Evolutionary conservation across 352 stramenopile genomes (phyloP), one percentile per base, ranked within the genome.

Genomic region (Phytophthora sp.): DNA sequence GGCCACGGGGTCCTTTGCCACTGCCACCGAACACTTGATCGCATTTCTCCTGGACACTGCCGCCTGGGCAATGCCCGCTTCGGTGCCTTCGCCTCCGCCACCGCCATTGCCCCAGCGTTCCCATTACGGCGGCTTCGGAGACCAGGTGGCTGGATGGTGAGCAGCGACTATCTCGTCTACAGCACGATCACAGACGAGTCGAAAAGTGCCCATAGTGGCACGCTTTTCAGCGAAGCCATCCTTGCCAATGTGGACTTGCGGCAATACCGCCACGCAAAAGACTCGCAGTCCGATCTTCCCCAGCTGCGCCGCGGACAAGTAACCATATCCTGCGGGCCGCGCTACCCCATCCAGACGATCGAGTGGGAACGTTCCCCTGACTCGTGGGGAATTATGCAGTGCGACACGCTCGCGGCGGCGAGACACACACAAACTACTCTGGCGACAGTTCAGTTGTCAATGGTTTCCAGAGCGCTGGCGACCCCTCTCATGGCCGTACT

Each of bases 381-480:
- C 27, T 48, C 52, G 44, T 63, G 60, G 51, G 24, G 46, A 65
- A 60, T 65, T 54, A 55, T 65, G 55, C 32, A 53, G 13, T 70
- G 62, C 54, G 55, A 70, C 62, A 70, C 54, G 12, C 44, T 46
- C 24, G 26, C 43, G 12, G n/a, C 20, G 20, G 52, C 27, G 42
- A 59, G 51, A 20, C 20, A 55, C 30, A 54, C 63, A 42, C 38
- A 67, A 72, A 72, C 63, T 51, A 67, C 43, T 18, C 63, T 72
- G 63, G 45, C 63, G 63, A 67, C 56, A 72, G 63, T 59, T 63
- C 63, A 72, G 63, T 21, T n/a, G 17, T 11, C 32, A 24, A 51
- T 64, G 39, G 56, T 58, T 66, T 66, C 31, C 39, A 31, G 53
- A 39, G 32, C 13, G 32, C 15, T 13, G 15, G n/a, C n/a, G n/a